A percentile compares a stretch with the other conserved stretches of the same genome.
phyloP scores from a whole-genome alignment of 2,329 filamentous ascomycete species.

The Bisporella sp. region DNA sequence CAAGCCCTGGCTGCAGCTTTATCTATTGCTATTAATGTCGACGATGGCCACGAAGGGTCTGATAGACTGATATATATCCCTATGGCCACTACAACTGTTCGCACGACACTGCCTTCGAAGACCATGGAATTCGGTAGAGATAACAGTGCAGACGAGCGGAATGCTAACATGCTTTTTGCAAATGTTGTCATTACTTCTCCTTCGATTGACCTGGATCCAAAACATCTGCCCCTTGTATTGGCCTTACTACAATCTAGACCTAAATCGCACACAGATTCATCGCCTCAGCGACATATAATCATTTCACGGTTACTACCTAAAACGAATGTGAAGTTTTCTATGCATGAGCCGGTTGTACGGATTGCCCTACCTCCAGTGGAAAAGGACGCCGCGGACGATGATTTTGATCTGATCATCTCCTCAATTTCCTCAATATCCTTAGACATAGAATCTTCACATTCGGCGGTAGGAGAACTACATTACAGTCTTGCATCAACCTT shows the following conservation, averaged over 20 bases:
- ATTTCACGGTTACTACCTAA: constrained; percentile 91
- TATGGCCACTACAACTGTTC: constrained; percentile 93
- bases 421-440: constrained; percentile 90
- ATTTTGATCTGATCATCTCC: constrained; percentile 92
- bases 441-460: constrained; percentile 94
- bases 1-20: constrained; percentile 89
- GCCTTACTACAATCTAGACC: constrained; percentile 60
- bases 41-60: constrained; percentile 79
- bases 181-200: constrained; percentile 96
- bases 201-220: constrained; percentile 85
- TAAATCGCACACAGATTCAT: constrained; percentile 33
- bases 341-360: constrained; percentile 91
- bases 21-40: constrained; percentile 84
- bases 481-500: constrained; percentile 81
- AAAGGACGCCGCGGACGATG: constrained; percentile 56
- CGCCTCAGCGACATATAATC: constrained; percentile 54
- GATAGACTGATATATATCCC: constrained; percentile 89
- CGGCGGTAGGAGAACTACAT: constrained; percentile 71
- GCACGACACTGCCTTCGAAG: constrained; percentile 91
- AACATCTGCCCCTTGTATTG: constrained; percentile 79
- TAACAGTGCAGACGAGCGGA: constrained; percentile 71
- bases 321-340: constrained; percentile 87
- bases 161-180: constrained; percentile 92
- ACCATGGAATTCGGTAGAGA: constrained; percentile 74
- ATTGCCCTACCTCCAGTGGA: constrained; percentile 80